Evolutionary conservation across 441 rosid genomes (phyloP).

Genomic region (Brassica hybrid): DNA sequence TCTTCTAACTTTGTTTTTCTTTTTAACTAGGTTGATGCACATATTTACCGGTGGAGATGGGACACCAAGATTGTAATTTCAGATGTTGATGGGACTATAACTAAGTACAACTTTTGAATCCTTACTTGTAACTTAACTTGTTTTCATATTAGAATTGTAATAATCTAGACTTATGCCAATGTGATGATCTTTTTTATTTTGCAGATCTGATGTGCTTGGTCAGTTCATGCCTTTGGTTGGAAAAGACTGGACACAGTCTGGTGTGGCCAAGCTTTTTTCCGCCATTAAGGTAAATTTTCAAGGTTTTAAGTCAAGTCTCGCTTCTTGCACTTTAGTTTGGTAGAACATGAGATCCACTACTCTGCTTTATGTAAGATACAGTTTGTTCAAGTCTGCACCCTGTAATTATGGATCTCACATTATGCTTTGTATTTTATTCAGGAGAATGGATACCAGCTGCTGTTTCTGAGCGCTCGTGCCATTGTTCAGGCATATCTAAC

Average conservation of each 20-base stretch:
- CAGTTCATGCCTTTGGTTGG: constrained; percentile 98
- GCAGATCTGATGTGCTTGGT: constrained; percentile 93
- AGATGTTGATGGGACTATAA: constrained; percentile 95
- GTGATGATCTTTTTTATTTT: constrained; percentile 36
- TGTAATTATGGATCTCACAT: constrained; percentile 17
- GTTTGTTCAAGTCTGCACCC: constrained; percentile 3
- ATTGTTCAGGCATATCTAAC: constrained; percentile 94
- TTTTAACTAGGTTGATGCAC: constrained; percentile 76
- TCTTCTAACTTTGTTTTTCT: constrained; percentile 25
- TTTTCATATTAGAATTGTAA: constrained; percentile 7
- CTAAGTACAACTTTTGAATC: constrained; percentile 58
- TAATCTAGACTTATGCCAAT: neutral
- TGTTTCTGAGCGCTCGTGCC: constrained; percentile 93
- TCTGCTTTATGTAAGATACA: neutral
- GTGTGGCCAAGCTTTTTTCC: constrained; percentile 85
- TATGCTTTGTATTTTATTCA: constrained; percentile 35
- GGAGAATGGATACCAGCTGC: constrained; percentile 95
- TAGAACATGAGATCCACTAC: constrained; percentile 4
- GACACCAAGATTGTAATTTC: constrained; percentile 84
- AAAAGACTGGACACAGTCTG: constrained; percentile 95
- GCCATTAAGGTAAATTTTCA: constrained; percentile 71
- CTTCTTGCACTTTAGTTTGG: neutral
- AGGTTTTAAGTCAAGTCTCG: constrained; percentile 15
- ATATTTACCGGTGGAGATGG: constrained; percentile 94
- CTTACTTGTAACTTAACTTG: neutral